phyloP scores from a whole-genome alignment of 768 basidiomycete species.

The Rhizopogon sp. region DNA sequence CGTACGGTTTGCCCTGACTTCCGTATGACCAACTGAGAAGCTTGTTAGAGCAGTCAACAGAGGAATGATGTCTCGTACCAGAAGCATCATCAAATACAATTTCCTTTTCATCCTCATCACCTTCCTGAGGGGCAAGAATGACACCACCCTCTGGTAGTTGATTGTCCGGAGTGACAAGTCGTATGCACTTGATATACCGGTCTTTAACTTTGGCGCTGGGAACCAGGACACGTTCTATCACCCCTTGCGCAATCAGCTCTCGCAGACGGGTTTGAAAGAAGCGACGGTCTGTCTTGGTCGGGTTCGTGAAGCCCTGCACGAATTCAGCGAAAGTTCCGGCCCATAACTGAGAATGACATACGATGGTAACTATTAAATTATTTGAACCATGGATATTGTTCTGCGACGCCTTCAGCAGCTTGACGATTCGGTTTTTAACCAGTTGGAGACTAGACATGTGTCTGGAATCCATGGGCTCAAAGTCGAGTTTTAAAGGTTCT shows the following conservation, averaged over 20 bases:
- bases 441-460: constrained; percentile 74
- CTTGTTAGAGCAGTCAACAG: neutral
- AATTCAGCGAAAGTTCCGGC: neutral
- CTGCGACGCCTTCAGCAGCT: constrained; percentile 63
- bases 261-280: constrained; percentile 75
- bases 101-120: constrained; percentile 38
- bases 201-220: constrained; percentile 49
- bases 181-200: constrained; percentile 58
- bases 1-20: constrained; percentile 55
- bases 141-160: constrained; percentile 30
- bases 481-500: constrained; percentile 35
- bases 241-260: constrained; percentile 65
- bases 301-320: constrained; percentile 66
- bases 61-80: constrained; percentile 21
- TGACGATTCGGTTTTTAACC: constrained; percentile 65
- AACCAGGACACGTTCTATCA: constrained; percentile 72
- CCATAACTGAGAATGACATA: constrained; percentile 30
- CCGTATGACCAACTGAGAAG: constrained; percentile 29
- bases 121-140: constrained; percentile 25
- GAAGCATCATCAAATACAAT: constrained; percentile 24
- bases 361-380: constrained; percentile 75
- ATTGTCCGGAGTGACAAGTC: constrained; percentile 46
- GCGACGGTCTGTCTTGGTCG: constrained; percentile 73
- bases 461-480: constrained; percentile 72
- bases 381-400: constrained; percentile 68